Evolutionary conservation across 352 stramenopile genomes (phyloP).

Genomic region (Pythium insidiosum): DNA sequence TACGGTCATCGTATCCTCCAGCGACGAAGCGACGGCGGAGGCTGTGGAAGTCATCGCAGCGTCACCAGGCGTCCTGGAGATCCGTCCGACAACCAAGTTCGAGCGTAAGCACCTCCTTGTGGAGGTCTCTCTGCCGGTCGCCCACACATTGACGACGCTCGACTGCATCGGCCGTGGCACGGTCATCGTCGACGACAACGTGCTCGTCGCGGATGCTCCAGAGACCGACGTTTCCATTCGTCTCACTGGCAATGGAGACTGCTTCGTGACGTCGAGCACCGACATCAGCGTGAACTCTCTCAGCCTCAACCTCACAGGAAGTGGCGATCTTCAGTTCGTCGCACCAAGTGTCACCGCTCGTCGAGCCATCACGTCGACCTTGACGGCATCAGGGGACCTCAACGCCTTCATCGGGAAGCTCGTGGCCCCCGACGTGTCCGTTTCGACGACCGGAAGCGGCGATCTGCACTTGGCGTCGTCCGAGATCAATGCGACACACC

Average conservation of each 20-base stretch:
- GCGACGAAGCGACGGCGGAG: conserved; percentile 7
- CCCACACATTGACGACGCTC: conserved; percentile 8
- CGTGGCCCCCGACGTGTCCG: background rate
- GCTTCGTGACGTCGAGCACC: conserved; percentile 9
- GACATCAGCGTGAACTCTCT: conserved; percentile 16
- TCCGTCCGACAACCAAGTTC: conserved; percentile 2
- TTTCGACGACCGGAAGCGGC: conserved; percentile 13
- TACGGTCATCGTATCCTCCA: conserved; percentile 16
- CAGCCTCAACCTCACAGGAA: conserved; percentile 14
- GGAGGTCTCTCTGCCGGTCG: conserved; percentile 17
- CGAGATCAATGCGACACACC: background rate
- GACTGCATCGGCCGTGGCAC: conserved; percentile 1
- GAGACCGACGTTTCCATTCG: conserved; percentile 9
- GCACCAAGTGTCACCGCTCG: conserved; percentile 4
- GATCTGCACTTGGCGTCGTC: conserved; percentile 14
- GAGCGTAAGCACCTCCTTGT: conserved; percentile 14
- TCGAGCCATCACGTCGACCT: conserved; percentile 1
- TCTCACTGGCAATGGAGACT: conserved; percentile 12
- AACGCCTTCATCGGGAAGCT: conserved; percentile 10
- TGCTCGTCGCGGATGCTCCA: conserved; percentile 12
- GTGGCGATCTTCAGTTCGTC: conserved; percentile 21
- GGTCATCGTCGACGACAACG: conserved; percentile 19
- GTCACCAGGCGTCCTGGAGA: conserved; percentile 8
- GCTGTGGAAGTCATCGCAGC: conserved; percentile 7
- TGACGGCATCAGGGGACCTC: conserved; percentile 12